Evolutionary conservation across 805 yeast genomes (phyloP).

Genomic region (Candida germanica): DNA sequence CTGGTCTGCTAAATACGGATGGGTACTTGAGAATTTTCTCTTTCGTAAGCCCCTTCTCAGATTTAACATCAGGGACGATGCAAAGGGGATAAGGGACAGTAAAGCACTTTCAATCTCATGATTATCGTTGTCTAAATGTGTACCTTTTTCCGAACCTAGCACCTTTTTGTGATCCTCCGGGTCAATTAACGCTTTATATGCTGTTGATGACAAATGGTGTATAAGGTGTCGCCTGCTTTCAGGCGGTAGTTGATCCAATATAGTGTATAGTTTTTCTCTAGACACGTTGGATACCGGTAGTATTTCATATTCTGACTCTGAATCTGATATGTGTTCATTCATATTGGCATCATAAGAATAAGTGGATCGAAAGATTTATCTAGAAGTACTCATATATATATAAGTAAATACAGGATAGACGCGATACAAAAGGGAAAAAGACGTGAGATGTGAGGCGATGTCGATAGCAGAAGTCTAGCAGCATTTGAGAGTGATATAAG

Average conservation of each 20-base stretch:
- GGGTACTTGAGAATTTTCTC: slow-evolving; percentile 42
- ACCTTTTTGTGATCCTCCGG: background rate
- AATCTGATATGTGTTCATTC: slow-evolving; percentile 24
- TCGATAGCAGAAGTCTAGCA: too few relatives aligned
- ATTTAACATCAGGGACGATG: background rate
- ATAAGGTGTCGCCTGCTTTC: too few relatives aligned
- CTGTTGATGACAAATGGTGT: too few relatives aligned
- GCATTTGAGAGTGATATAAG: too few relatives aligned
- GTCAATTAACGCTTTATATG: too few relatives aligned
- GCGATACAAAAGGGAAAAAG: too few relatives aligned
- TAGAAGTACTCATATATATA: too few relatives aligned
- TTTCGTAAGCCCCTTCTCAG: slow-evolving; percentile 22
- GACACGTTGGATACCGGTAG: slow-evolving; percentile 8
- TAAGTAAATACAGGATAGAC: too few relatives aligned
- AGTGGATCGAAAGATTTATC: too few relatives aligned
- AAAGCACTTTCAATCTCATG: slow-evolving; percentile 10
- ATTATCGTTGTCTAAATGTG: slow-evolving; percentile 2
- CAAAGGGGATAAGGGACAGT: slow-evolving; percentile 11
- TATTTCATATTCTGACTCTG: slow-evolving; percentile 24
- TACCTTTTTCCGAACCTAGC: too few relatives aligned
- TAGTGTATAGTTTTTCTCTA: slow-evolving; percentile 1
- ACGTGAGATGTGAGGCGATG: too few relatives aligned
- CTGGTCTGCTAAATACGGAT: slow-evolving; percentile 44
- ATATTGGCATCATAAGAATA: background rate
- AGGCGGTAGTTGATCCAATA: too few relatives aligned